A percentile compares a stretch with the other conserved stretches of the same genome.
These are phyloP conservation scores for Candida ficus DNA, from an alignment of 805 yeast genomes.

Conservation along the genomic window DNA sequence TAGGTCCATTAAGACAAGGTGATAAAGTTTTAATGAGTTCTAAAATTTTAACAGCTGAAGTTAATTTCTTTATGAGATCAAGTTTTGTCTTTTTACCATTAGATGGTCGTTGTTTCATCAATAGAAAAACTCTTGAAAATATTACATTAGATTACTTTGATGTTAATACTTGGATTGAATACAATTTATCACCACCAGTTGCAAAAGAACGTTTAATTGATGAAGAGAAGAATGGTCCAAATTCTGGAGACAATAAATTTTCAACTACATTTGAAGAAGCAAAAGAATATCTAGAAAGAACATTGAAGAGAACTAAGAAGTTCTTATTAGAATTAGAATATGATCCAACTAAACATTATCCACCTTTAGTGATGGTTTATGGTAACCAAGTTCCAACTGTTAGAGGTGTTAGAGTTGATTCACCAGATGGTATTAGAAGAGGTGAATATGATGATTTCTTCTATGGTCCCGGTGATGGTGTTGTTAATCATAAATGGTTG, in stretches of 20 bases:
- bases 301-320: slow-evolving; percentile 53
- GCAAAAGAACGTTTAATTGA: slow-evolving; percentile 26
- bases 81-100: slow-evolving; percentile 74
- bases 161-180: slow-evolving; percentile 73
- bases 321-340: slow-evolving; percentile 54
- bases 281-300: slow-evolving; percentile 55
- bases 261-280: slow-evolving; percentile 44
- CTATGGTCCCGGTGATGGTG: slow-evolving; percentile 94
- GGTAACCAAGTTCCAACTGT: slow-evolving; percentile 84
- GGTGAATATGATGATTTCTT: slow-evolving; percentile 74
- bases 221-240: slow-evolving; percentile 5
- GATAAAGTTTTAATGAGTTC: slow-evolving; percentile 75
- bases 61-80: slow-evolving; percentile 84
- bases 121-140: slow-evolving; percentile 50
- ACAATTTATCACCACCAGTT: slow-evolving; percentile 72
- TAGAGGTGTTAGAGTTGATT: slow-evolving; percentile 66
- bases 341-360: slow-evolving; percentile 52
- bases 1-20: slow-evolving; percentile 82
- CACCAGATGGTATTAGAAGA: slow-evolving; percentile 53
- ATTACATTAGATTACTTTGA: slow-evolving; percentile 73
- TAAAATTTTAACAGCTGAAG: slow-evolving; percentile 70
- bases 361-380: slow-evolving; percentile 79
- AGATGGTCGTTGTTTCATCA: slow-evolving; percentile 68
- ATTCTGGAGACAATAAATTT: slow-evolving; percentile 15
- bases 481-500: slow-evolving; percentile 74